These are phyloP conservation scores for Coffea canephora DNA, from an alignment of 257 asterid species.

Conservation along the genomic window DNA sequence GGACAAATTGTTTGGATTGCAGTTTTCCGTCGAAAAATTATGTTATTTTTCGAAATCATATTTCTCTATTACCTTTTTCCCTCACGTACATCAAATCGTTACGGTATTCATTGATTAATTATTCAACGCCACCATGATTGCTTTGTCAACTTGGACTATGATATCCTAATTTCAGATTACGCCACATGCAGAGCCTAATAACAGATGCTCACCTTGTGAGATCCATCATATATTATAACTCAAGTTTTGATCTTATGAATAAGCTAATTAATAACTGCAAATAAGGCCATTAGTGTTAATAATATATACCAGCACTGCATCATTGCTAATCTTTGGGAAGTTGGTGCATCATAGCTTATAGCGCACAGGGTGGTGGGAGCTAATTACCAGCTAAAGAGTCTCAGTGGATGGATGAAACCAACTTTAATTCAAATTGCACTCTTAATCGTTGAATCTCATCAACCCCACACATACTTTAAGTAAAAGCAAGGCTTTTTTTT, in stretches of 20 bases:
- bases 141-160: no score
- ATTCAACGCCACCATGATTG: no score
- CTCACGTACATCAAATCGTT: no score
- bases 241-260: not conserved
- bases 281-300: not conserved
- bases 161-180: no score
- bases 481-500: slow-evolving; percentile 21
- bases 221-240: no score
- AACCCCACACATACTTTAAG: slow-evolving; percentile 25
- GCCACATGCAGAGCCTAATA: not conserved
- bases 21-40: no score
- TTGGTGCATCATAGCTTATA: not conserved
- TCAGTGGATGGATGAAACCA: not conserved
- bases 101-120: no score
- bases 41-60: no score
- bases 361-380: not conserved
- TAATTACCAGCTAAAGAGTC: not conserved
- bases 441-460: slow-evolving; percentile 11
- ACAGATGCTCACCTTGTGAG: not conserved
- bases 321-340: not conserved
- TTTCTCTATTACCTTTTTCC: no score
- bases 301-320: not conserved
- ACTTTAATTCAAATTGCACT: slow-evolving; percentile 22
- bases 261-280: not conserved
- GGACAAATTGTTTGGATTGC: no score